Evolutionary conservation across 768 basidiomycete species (phyloP), one percentile per base, ranked within the genome.

Genomic region (Suillus sp.): DNA sequence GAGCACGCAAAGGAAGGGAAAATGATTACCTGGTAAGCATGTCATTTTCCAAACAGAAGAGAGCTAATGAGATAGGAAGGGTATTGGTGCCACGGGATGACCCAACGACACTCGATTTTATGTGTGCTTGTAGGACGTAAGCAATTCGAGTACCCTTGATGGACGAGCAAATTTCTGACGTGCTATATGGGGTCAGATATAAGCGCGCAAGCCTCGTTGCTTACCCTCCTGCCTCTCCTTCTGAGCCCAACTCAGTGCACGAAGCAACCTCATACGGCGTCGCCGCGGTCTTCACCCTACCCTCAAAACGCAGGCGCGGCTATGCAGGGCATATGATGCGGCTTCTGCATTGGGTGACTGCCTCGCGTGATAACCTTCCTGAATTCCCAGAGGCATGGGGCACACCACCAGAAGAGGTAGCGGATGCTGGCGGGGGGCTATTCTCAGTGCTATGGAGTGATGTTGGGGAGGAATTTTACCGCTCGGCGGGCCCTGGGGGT

Each of bases 261-360:
- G 69, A 77, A 51, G 79, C 78, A 0, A 63, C 74, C 18, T 80
- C 82, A 45, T 88, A 88, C 63, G 84, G 75, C 1, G 73, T 89
- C 43, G 86, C 86, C 0, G 80, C 80, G 2, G 86, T 89, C 13
- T 89, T 80, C 70, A 87, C 86, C 9, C 83, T 84, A 13, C 70
- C 77, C 0, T 61, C 67, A 40, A 78, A 85, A 25, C 80, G 86
- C 57, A 75, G 80, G 8, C 82, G 82, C 59, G 87, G 88, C 22
- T 89, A 87, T 66, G 86, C 83, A 14, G 69, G 71, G 16, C 84
- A 86, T 64, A 86, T 88, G 86, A 86, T 89, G 86, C 77, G 81
- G 14, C 78, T 90, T 30, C 60, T 90, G 42, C 88, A 90, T 67
- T 84, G 81, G 80, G 79, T 84, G 16, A 72, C 83, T 43, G 83